Base-by-base conservation (phyloP, 73 alveolate genomes). In the Effrenium voratum region DNA sequence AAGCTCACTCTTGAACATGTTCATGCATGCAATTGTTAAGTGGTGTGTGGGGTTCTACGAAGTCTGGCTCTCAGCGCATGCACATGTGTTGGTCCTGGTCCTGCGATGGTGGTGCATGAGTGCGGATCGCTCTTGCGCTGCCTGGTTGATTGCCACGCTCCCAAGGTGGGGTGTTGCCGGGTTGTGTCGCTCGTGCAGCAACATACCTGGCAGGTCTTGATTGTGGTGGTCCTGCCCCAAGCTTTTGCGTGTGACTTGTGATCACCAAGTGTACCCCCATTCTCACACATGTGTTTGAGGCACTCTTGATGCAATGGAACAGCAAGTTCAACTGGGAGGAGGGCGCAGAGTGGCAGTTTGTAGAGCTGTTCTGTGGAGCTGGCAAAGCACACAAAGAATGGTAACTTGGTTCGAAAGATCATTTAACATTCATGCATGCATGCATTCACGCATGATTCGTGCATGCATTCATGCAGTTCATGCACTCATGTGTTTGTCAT, bases 321-420 rank as follows among this genome's bases (percentile, higher is more conserved):
- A 28, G 19, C 66, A 60, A 79, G 30, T 79, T 79, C 45, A 38
- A 36, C 3, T 75, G n/a, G n/a, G n/a, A n/a, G n/a, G n/a, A 30
- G 22, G n/a, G 36, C 2, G 59, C n/a, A 26, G 45, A 60, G 19
- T 79, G 1, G 10, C 68, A 79, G 24, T 79, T 79, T 26, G 41
- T 79, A 32, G 90, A 79, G 90, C 66, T 79, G 68, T 79, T 79
- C 30, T 8, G 68, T 79, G 90, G 68, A 1, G 68, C 68, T 32
- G 68, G 43, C 24, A 60, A 79, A 5, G 45, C 90, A 16, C 43
- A 66, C 66, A 40, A 41, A 13, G 90, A 60, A 49, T 79, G 90
- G 90, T 32, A n/a, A n/a, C n/a, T n/a, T n/a, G n/a, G n/a, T n/a
- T n/a, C n/a, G n/a, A n/a, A n/a, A n/a, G n/a, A n/a, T n/a, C n/a